Percentiles rank a stretch among this genome's conserved stretches.
Evolutionary conservation across 2,329 filamentous ascomycete genomes (phyloP).

Genomic region (Fusarium sp.): DNA sequence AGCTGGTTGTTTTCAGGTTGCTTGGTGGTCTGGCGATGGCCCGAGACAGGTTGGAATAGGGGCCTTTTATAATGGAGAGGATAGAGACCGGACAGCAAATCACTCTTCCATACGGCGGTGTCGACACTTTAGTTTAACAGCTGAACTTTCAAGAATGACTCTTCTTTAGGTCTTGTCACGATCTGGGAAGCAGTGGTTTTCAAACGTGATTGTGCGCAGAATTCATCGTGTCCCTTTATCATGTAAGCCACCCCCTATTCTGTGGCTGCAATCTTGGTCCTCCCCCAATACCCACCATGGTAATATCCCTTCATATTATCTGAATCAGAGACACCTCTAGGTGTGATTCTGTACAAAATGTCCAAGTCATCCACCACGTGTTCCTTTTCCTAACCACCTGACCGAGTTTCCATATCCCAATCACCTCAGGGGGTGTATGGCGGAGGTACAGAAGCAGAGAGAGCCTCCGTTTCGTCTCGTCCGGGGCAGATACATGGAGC

Average conservation of each 20-base stretch:
- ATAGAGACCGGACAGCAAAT: not conserved
- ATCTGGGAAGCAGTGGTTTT: not conserved
- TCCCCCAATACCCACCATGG: not conserved
- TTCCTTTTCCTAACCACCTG: not conserved
- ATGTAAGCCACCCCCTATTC: not conserved
- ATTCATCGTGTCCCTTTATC: not conserved
- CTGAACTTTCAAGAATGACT: not conserved
- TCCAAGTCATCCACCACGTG: not conserved
- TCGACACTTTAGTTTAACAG: not conserved
- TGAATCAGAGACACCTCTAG: not conserved
- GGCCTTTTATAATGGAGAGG: not conserved
- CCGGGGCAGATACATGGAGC: not conserved
- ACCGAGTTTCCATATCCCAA: not conserved
- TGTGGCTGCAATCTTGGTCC: not conserved
- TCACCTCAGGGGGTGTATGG: not conserved
- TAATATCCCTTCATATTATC: not conserved
- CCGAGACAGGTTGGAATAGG: not conserved
- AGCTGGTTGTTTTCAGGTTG: not conserved
- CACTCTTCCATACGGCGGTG: not conserved
- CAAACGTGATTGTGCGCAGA: not conserved
- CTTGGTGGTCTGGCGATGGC: not conserved
- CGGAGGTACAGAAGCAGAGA: not conserved
- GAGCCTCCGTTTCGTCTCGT: not conserved
- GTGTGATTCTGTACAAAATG: not conserved
- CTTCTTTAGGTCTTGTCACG: not conserved